Evolutionary conservation across 2,329 filamentous ascomycete species (phyloP).

Genomic region (Diaporthe vaccinii): DNA sequence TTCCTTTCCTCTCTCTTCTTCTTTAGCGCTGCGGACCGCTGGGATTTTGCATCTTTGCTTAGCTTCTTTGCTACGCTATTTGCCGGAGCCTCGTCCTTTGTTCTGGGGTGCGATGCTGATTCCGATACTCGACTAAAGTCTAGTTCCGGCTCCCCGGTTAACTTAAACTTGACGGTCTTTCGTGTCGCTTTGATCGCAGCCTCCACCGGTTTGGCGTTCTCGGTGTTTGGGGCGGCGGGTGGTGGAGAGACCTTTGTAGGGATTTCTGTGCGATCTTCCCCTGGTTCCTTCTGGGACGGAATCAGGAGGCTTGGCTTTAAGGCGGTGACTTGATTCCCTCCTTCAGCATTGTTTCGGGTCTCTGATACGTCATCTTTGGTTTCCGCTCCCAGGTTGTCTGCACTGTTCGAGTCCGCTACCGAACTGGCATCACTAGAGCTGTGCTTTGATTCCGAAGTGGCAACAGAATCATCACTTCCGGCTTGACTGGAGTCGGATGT

Average conservation of each 20-base stretch:
- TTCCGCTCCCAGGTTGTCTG: not conserved
- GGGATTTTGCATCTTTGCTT: slow-evolving; percentile 24
- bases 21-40: slow-evolving; percentile 18
- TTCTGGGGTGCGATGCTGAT: slow-evolving; percentile 4
- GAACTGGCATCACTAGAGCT: not conserved
- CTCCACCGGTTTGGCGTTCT: not conserved
- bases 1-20: slow-evolving; percentile 18
- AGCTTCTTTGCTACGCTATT: not conserved
- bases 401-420: not conserved
- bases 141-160: not conserved
- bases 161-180: not conserved
- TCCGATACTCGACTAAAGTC: slow-evolving; percentile 26
- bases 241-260: not conserved
- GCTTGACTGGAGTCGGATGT: not conserved
- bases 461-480: not conserved
- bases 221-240: not conserved
- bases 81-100: not conserved
- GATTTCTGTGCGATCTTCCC: not conserved
- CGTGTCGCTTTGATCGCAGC: not conserved
- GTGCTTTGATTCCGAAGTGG: not conserved
- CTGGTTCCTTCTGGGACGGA: not conserved
- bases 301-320: not conserved
- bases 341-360: not conserved
- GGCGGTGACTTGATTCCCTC: not conserved
- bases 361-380: not conserved